These are phyloP conservation scores for Vanrija sp. DNA, from an alignment of 1,284 basidiomycete genomes.

Conservation along the genomic window DNA sequence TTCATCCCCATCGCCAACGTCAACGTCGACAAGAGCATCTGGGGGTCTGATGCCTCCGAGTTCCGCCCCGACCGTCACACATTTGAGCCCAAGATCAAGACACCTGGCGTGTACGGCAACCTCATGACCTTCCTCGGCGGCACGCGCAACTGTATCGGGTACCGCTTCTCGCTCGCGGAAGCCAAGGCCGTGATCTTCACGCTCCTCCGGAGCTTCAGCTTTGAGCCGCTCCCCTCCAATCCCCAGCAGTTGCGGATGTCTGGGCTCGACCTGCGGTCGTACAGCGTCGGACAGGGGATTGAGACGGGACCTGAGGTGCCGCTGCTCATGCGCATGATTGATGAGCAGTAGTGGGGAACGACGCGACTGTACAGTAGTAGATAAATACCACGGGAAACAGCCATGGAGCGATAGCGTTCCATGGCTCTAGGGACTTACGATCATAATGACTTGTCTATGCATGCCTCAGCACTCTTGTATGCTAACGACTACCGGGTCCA, in stretches of 20 bases:
- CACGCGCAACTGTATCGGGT: conserved; percentile 56
- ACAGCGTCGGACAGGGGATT: no score
- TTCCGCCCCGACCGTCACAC: conserved; percentile 53
- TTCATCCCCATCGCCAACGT: conserved; percentile 53
- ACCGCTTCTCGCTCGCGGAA: conserved; percentile 62
- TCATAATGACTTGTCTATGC: no score
- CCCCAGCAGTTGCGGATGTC: background rate
- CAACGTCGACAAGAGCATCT: conserved; percentile 60
- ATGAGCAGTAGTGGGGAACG: no score
- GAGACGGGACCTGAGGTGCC: no score
- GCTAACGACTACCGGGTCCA: no score
- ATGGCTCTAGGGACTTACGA: no score
- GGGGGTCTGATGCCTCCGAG: conserved; percentile 63
- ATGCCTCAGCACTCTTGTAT: no score
- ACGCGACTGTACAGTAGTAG: no score
- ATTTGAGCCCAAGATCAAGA: conserved; percentile 28
- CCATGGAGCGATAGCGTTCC: no score
- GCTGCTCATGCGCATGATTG: no score
- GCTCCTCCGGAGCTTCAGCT: conserved; percentile 55
- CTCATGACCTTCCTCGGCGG: conserved; percentile 67
- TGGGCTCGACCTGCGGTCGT: no score
- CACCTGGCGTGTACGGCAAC: conserved; percentile 63
- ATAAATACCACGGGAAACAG: no score
- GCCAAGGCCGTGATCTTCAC: conserved; percentile 58
- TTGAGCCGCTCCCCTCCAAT: conserved; percentile 49